Evolutionary conservation across 1,284 basidiomycete species (phyloP), one percentile per base, ranked within the genome.

Genomic region (Ceratobasidium papillatum): DNA sequence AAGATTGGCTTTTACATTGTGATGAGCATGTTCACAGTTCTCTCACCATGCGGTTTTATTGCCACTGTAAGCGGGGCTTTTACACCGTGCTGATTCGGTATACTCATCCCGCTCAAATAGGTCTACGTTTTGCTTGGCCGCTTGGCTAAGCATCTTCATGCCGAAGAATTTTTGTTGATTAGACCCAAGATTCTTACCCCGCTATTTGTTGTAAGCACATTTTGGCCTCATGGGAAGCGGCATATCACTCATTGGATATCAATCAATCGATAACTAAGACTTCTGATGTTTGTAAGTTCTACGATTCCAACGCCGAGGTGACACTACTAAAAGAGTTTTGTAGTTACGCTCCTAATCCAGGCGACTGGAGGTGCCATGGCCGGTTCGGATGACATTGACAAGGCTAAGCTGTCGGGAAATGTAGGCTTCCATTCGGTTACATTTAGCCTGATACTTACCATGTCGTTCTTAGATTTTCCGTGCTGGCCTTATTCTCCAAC

Each of bases 31-130:
- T 56, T 54, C 27, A 56, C 52, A 11, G 49, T 68, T 3, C 27
- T 68, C 1, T 68, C 65, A 14, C 65, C 65, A 1, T 68, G 65
- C 25, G 65, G 65, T 1, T 68, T 68, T 22, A 68, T 68, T 56
- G 65, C 65, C 1, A 68, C 65, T 5, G 65, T 68, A 14, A 32
- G 62, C 36, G 17, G 17, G 4, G 22, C 36, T 22, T 2, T 22
- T n/a, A 5, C 49, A 51, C 19, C 19, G 30, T 27, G 17, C 1
- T 9, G 2, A n/a, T 38, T n/a, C 45, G 3, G 19, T 11, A 25
- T 9, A 27, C 34, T 34, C 45, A n/a, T 56, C 11, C 14, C 11
- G 30, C 5, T 27, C 7, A 0, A 14, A 12, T 30, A 68, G 65
- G 65, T 68, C 8, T 68, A 68, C 36, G 25, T 68, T 32, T 38